Percentiles rank a stretch among this genome's conserved stretches.
phyloP scores from a whole-genome alignment of 768 basidiomycete species.

The Macrolepiota dolichaula region DNA sequence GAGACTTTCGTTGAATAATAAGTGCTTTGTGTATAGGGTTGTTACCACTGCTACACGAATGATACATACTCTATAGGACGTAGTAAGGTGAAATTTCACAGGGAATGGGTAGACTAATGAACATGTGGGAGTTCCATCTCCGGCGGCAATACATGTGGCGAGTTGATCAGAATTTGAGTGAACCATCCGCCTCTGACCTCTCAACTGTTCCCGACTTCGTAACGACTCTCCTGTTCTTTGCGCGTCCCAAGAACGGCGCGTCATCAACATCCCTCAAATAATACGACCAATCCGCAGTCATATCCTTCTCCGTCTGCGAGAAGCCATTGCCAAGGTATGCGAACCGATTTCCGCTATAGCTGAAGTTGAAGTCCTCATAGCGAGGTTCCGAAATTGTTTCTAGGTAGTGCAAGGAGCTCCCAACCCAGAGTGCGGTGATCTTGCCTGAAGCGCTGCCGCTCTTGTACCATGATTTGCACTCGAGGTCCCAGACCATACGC shows the following conservation, averaged over 20 bases:
- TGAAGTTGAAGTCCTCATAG: slow-evolving; percentile 29
- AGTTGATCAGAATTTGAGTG: no score
- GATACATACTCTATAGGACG: no score
- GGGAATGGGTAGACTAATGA: no score
- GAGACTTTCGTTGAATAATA: no score
- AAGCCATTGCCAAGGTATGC: slow-evolving; percentile 26
- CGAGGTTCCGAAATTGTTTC: slow-evolving; percentile 24
- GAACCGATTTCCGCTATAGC: slow-evolving; percentile 25
- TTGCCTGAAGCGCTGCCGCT: slow-evolving; percentile 19
- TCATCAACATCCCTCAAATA: slow-evolving; percentile 22
- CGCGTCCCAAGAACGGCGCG: slow-evolving; percentile 14
- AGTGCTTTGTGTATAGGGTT: no score
- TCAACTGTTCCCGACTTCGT: slow-evolving; percentile 2
- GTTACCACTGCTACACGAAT: no score
- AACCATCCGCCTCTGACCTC: not conserved
- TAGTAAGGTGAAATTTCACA: no score
- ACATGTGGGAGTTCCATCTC: no score
- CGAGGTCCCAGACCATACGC: slow-evolving; percentile 22
- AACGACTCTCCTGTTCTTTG: slow-evolving; percentile 12
- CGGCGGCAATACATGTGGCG: no score
- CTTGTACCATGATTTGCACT: slow-evolving; percentile 31
- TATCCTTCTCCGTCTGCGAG: slow-evolving; percentile 26
- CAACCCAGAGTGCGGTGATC: slow-evolving; percentile 27
- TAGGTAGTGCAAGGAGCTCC: slow-evolving; percentile 28
- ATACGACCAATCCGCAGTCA: slow-evolving; percentile 26